Evolutionary conservation across 2,329 filamentous ascomycete species (phyloP), one percentile per base, ranked within the genome.

Genomic region (Paraconiothyrium brasiliense): DNA sequence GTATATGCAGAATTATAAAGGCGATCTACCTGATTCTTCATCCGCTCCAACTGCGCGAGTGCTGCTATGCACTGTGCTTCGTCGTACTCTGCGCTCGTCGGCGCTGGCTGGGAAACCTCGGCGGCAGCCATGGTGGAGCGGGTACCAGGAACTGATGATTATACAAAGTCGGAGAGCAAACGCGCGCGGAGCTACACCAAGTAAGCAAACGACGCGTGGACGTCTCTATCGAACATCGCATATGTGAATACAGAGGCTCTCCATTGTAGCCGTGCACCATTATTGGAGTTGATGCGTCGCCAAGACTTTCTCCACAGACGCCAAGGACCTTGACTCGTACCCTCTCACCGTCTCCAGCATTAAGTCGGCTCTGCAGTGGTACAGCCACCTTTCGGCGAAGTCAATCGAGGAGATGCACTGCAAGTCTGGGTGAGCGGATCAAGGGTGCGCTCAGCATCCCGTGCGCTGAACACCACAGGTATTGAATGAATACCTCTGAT

Each of bases 1-100:
- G 11, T 20, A 11, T 2, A 54, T 4, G 14, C 37, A n/a, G 22
- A 20, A 30, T 27, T 49, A 37, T 43, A 20, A 22, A 43, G 7
- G 14, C 22, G 14, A 51, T 61, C 27, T 63, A 81, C 82, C 71
- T 83, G 78, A 46, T 77, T 72, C 64, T 83, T 79, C 4, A 84
- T 72, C 44, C 73, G 68, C 65, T 82, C 80, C 22, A 84, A 73
- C 49, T 80, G 77, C 37, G 79, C 79, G 44, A 84, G 79, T 2
- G 80, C 81, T 59, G 75, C 73, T 67, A 74, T 76, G 63, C 76
- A 79, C 60, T 78, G 76, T 50, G 71, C 71, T 69, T 81, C 79
- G 56, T 79, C 78, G 78, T 78, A 80, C 43, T 59, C 70, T 24
- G 63, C n/a, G 30, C 13, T 37, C 4, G 57, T 48, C 6, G 46